These are phyloP conservation scores for Dicorynia guianensis DNA, from an alignment of 306 rosid species.

Conservation along the genomic window DNA sequence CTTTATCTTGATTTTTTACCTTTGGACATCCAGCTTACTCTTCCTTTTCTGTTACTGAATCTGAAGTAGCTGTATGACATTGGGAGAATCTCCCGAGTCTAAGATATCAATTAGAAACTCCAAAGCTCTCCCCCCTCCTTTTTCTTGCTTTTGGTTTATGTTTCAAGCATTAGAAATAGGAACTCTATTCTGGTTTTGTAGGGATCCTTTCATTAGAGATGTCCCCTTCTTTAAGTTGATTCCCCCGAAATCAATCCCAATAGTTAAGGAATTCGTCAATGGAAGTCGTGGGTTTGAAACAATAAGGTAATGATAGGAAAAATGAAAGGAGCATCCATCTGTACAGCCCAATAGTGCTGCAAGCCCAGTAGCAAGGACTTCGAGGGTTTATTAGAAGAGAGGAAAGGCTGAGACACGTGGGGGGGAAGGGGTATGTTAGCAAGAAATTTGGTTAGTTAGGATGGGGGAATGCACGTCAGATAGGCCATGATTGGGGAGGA, in stretches of 20 bases:
- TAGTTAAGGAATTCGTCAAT: too few species aligned
- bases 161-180: neutral
- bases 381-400: too few species aligned
- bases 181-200: neutral
- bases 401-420: too few species aligned
- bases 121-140: neutral
- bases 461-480: too few species aligned
- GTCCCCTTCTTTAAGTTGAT: too few species aligned
- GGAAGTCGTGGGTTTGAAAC: neutral
- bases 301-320: too few species aligned
- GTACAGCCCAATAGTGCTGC: too few species aligned
- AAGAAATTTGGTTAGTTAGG: too few species aligned
- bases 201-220: neutral
- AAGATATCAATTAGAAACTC: neutral
- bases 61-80: constrained; percentile 7
- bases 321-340: too few species aligned
- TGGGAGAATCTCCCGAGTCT: neutral
- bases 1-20: neutral
- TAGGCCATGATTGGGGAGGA: too few species aligned
- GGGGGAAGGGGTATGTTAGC: too few species aligned
- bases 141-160: neutral
- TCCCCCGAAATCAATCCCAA: neutral
- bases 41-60: neutral
- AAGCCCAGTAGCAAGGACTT: too few species aligned
- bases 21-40: neutral